phyloP scores from a whole-genome alignment of 179 eudicot genomes.

The Heliamphora pulchella region DNA sequence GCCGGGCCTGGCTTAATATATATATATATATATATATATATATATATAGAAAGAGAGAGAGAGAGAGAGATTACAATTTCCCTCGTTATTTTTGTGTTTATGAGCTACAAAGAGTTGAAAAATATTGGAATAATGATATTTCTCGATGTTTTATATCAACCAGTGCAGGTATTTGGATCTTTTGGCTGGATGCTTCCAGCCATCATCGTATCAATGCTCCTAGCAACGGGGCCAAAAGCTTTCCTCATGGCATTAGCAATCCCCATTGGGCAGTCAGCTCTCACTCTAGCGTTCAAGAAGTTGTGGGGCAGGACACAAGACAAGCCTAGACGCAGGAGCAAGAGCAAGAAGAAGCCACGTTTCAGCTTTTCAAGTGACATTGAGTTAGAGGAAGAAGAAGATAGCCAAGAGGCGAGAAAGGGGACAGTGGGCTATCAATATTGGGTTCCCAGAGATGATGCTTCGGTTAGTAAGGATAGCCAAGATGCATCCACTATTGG shows the following conservation, averaged over 20 bases:
- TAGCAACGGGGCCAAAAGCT: conserved; percentile 72
- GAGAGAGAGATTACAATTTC: background rate
- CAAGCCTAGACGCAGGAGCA: conserved; percentile 22
- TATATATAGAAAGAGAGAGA: too few relatives aligned
- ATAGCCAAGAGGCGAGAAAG: conserved; percentile 14
- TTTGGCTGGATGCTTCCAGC: conserved; percentile 61
- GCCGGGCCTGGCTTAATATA: too few relatives aligned
- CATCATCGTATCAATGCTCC: conserved; percentile 46
- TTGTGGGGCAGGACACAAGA: conserved; percentile 24
- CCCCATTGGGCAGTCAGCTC: conserved; percentile 46
- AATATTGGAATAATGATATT: conserved; percentile 9
- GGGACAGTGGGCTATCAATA: conserved; percentile 31
- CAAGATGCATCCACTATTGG: conserved; percentile 34
- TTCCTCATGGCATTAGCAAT: conserved; percentile 60
- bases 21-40: too few relatives aligned
- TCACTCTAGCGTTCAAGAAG: conserved; percentile 43
- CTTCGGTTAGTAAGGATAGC: conserved; percentile 18
- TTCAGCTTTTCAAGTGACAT: conserved; percentile 19
- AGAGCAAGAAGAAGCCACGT: conserved; percentile 22
- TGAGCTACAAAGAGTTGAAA: background rate
- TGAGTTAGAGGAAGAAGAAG: conserved; percentile 26
- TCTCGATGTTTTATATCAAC: conserved; percentile 5
- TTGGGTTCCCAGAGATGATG: conserved; percentile 29
- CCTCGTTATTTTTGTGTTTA: background rate
- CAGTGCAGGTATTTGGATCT: conserved; percentile 63